Evolutionary conservation across 768 basidiomycete species (phyloP).

Genomic region (Amanita rubescens): DNA sequence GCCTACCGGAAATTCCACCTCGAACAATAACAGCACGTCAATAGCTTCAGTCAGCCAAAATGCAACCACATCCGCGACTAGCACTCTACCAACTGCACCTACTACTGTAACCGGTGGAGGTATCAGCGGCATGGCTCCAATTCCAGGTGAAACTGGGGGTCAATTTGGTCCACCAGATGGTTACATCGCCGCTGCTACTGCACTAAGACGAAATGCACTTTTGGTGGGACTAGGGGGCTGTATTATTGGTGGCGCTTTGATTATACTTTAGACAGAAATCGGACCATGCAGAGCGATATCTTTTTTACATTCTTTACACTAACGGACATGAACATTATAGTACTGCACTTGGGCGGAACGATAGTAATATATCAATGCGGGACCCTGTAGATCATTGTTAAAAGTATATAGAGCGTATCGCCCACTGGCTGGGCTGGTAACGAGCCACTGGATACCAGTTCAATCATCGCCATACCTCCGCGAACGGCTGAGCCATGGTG

Average conservation of each 20-base stretch:
- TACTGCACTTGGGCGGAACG: slow-evolving; percentile 2
- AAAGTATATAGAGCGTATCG: too few species aligned
- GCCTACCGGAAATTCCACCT: background rate
- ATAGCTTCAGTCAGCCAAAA: slow-evolving; percentile 26
- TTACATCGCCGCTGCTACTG: slow-evolving; percentile 52
- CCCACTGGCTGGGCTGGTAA: too few species aligned
- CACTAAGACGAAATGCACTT: slow-evolving; percentile 37
- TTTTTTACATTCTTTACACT: slow-evolving; percentile 3
- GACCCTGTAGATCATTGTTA: too few species aligned
- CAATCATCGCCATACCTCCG: too few species aligned
- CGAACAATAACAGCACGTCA: slow-evolving; percentile 15
- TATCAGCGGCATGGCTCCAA: slow-evolving; percentile 48
- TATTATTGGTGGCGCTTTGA: slow-evolving; percentile 41
- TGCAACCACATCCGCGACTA: slow-evolving; percentile 20
- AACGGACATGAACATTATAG: slow-evolving; percentile 10
- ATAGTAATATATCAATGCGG: background rate
- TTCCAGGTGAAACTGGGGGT: slow-evolving; percentile 48
- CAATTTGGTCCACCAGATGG: slow-evolving; percentile 61
- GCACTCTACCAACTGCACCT: slow-evolving; percentile 51
- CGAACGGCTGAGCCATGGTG: too few species aligned
- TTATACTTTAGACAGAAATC: slow-evolving; percentile 29
- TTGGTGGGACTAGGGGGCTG: slow-evolving; percentile 37
- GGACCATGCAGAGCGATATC: background rate
- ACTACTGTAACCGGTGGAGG: slow-evolving; percentile 43
- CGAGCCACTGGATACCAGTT: too few species aligned